Conservation (phyloP, 352 stramenopile species). For the Thalassiosira hispida region DNA sequence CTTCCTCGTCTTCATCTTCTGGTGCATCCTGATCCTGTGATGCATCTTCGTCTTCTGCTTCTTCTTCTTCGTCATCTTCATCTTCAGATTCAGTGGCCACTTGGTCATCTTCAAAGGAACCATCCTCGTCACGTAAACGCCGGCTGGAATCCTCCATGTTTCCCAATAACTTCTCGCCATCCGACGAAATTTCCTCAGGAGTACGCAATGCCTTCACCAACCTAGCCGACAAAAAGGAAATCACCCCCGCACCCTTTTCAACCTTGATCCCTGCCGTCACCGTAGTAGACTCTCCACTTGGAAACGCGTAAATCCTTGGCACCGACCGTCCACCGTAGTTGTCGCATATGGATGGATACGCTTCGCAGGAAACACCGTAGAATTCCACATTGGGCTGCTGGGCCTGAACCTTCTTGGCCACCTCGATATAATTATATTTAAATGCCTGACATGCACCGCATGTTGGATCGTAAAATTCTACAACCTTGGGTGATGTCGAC, state of each 20-base stretch:
- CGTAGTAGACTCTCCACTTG: background rate
- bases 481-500: constrained; percentile 38
- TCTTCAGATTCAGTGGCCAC: background rate
- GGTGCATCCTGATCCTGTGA: background rate
- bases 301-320: constrained; percentile 48
- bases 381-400: constrained; percentile 41
- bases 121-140: background rate
- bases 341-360: constrained; percentile 15
- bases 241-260: constrained; percentile 38
- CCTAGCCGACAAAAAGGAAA: constrained; percentile 44
- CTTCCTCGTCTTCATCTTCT: no score
- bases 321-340: constrained; percentile 14
- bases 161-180: constrained; percentile 14
- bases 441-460: constrained; percentile 50
- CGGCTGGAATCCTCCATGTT: background rate
- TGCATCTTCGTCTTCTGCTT: background rate
- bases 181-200: constrained; percentile 30
- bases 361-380: constrained; percentile 51
- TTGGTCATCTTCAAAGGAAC: background rate
- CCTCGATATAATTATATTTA: constrained; percentile 48
- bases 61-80: background rate
- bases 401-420: constrained; percentile 35
- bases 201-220: constrained; percentile 45
- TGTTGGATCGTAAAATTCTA: constrained; percentile 57
- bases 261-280: constrained; percentile 25